Base-by-base conservation (phyloP, 768 basidiomycete species). In the Mycena belliarum region DNA sequence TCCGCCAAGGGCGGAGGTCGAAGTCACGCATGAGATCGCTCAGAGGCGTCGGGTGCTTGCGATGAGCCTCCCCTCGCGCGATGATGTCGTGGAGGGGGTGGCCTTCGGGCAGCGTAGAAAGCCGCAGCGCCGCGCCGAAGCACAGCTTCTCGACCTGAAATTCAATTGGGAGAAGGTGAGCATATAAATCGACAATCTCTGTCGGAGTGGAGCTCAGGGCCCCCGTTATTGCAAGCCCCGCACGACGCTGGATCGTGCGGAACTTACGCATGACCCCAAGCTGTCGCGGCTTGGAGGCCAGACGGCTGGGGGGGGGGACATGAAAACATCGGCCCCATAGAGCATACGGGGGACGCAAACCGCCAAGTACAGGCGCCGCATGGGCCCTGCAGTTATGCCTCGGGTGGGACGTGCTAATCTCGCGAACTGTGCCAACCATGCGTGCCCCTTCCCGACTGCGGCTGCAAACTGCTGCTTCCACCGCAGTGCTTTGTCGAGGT, bases 401-500 rank as follows among this genome's bases (percentile, higher is more conserved):
- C 58, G 37, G 2, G 52, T 32, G 35, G 2, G 51, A 1, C 53
- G 41, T 0, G 64, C 58, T 1, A 68, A 23, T 0, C 68, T 20
- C 6, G 38, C 50, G 23, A 56, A 42, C 29, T 59, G 63, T 1
- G 52, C 32, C 12, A 63, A 16, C 67, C 68, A 69, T 0, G 64
- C 53, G 1, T 57, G 40, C 0, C 66, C 68, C 42, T 61, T 69
- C 7, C 18, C 52, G 9, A 66, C 2, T 0, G 63, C 66, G 0
- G 57, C 52, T 16, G 65, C 63, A 1, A 16, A 33, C 43, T 72
- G 72, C 38, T 62, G 53, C 11, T 67, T 53, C 59, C 68, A 76
- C 0, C 58, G 24, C 3, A 77, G 58, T 37, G 65, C 63, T 3
- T 66, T 44, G 62, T 76, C 73, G 37, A 73, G 65, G 29, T 64